Percentiles rank a stretch among this genome's conserved stretches.
phyloP scores from a whole-genome alignment of 441 rosid species.

The Geranium incanum region DNA sequence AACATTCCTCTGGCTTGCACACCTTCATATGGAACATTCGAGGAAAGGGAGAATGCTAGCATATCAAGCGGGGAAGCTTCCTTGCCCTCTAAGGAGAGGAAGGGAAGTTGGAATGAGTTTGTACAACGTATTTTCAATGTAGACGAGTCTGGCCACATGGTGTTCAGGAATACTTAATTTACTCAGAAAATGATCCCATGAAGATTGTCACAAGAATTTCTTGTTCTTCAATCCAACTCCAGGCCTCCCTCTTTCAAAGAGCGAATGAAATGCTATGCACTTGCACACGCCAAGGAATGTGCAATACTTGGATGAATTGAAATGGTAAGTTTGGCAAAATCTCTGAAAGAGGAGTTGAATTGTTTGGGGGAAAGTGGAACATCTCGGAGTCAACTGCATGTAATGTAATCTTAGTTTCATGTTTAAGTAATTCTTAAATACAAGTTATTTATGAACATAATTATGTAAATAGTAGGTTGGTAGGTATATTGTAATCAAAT shows the following conservation, averaged over 20 bases:
- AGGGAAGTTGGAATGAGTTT: conserved; percentile 61
- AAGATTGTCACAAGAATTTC: neutral
- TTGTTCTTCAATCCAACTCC: neutral
- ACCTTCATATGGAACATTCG: conserved; percentile 75
- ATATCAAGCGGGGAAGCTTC: conserved; percentile 32
- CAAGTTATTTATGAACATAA: too few species aligned
- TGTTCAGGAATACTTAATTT: conserved; percentile 28
- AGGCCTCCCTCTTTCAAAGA: neutral
- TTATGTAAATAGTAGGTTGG: too few species aligned
- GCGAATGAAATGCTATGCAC: neutral
- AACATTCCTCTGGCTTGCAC: conserved; percentile 62
- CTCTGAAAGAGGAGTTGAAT: neutral
- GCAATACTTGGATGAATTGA: neutral
- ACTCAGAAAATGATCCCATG: too few species aligned
- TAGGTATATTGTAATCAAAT: too few species aligned
- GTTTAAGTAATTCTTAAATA: too few species aligned
- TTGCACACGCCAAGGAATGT: neutral
- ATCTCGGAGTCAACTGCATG: neutral
- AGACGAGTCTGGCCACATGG: conserved; percentile 57
- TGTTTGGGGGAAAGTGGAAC: neutral
- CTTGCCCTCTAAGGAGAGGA: conserved; percentile 26
- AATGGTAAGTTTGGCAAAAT: too few species aligned
- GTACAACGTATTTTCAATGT: conserved; percentile 59
- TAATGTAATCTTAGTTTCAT: too few species aligned
- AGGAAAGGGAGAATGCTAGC: conserved; percentile 28